A percentile compares a stretch with the other conserved stretches of the same genome.
phyloP scores from a whole-genome alignment of 441 rosid species.

The Gossypium gossypioides region DNA sequence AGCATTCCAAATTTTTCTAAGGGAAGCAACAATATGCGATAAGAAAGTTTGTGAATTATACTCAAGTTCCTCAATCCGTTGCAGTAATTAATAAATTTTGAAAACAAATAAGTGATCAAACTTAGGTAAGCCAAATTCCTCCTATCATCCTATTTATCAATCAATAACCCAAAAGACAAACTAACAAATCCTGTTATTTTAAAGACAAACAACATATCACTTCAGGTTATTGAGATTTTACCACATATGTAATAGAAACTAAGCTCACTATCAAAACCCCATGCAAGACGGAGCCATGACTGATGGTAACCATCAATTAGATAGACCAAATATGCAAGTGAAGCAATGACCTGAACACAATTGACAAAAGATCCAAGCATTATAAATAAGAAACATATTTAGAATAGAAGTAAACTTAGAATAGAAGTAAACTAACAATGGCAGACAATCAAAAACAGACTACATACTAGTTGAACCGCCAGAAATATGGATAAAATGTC shows the following conservation, averaged over 20 bases:
- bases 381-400: background rate
- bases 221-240: constrained; percentile 31
- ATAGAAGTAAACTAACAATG: background rate
- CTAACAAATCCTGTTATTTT: background rate
- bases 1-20: background rate
- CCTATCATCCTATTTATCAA: background rate
- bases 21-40: background rate
- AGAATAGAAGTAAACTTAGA: background rate
- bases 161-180: background rate
- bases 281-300: constrained; percentile 77
- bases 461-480: constrained; percentile 82
- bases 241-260: constrained; percentile 97
- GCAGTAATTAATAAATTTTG: background rate
- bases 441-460: constrained; percentile 7
- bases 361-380: constrained; percentile 7
- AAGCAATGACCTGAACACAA: constrained; percentile 68
- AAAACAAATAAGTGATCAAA: background rate
- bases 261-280: constrained; percentile 82
- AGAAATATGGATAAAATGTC: constrained; percentile 86
- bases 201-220: constrained; percentile 9
- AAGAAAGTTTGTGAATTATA: constrained; percentile 1
- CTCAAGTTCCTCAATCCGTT: background rate
- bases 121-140: background rate
- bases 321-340: constrained; percentile 78
- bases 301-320: constrained; percentile 66